A percentile compares a stretch with the other conserved stretches of the same genome.
Conservation (phyloP, 2,329 filamentous ascomycete genomes). For the Colletotrichum zoysiae region DNA sequence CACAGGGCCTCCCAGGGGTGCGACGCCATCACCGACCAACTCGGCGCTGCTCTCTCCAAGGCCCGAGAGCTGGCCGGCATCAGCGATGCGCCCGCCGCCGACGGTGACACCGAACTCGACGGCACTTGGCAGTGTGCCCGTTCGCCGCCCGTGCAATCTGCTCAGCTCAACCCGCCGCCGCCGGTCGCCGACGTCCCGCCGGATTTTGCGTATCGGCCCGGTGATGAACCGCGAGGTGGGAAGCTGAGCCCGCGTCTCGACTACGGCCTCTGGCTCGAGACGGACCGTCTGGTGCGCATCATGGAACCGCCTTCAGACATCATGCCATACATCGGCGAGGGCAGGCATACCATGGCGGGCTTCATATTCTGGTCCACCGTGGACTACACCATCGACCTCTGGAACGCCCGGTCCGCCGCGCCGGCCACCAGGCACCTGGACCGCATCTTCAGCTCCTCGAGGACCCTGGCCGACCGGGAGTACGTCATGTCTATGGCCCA, state of each 20-base stretch:
- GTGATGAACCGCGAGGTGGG: not conserved
- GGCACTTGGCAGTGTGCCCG: not conserved
- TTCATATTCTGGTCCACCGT: slow-evolving; percentile 42
- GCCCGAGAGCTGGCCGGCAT: slow-evolving; percentile 27
- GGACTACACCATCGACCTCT: slow-evolving; percentile 36
- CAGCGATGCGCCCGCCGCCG: not conserved
- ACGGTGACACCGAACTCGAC: not conserved
- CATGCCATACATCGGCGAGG: slow-evolving; percentile 24
- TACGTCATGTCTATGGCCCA: slow-evolving; percentile 30
- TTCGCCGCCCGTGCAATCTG: not conserved
- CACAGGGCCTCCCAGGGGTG: not conserved
- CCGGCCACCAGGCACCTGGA: slow-evolving; percentile 12
- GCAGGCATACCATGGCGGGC: slow-evolving; percentile 30
- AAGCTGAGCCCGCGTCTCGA: slow-evolving; percentile 35
- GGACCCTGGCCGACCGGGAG: slow-evolving; percentile 6
- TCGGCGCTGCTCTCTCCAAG: slow-evolving; percentile 1
- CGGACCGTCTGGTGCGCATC: slow-evolving; percentile 27
- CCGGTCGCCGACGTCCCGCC: not conserved
- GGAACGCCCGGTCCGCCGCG: slow-evolving; percentile 23
- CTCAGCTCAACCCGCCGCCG: not conserved
- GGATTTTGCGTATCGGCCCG: not conserved
- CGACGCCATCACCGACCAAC: not conserved
- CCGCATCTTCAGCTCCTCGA: slow-evolving; percentile 22
- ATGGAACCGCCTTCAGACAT: slow-evolving; percentile 35
- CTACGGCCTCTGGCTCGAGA: slow-evolving; percentile 40